Percentiles rank a stretch among this genome's conserved stretches.
These are phyloP conservation scores for Millerozyma miso DNA, from an alignment of 805 yeast genomes.

Conservation along the genomic window DNA sequence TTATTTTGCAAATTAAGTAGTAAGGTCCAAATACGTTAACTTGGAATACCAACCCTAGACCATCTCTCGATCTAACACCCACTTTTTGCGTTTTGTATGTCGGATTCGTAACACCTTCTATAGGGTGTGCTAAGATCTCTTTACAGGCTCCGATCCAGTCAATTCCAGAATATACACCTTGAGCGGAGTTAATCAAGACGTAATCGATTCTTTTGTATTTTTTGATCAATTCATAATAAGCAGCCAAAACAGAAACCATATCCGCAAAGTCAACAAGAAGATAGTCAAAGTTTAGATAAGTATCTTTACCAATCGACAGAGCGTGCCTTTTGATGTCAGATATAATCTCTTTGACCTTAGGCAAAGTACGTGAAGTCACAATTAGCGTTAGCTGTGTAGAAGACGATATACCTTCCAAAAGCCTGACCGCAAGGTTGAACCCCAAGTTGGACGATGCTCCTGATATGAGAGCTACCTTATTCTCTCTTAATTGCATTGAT, in stretches of 20 bases:
- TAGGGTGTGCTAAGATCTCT: conserved; percentile 62
- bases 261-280: conserved; percentile 83
- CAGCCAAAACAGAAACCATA: conserved; percentile 79
- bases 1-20: conserved; percentile 67
- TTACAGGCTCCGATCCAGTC: conserved; percentile 77
- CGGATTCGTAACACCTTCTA: conserved; percentile 84
- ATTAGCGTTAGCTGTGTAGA: conserved; percentile 65
- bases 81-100: conserved; percentile 76
- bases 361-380: conserved; percentile 85
- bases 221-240: conserved; percentile 63
- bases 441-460: conserved; percentile 69
- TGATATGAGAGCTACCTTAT: conserved; percentile 37
- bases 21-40: conserved; percentile 97
- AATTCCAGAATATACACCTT: conserved; percentile 80
- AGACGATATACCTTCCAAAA: conserved; percentile 57
- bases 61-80: conserved; percentile 76
- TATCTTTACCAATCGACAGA: conserved; percentile 36
- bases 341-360: conserved; percentile 76
- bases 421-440: conserved; percentile 74
- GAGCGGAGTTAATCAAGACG: conserved; percentile 84
- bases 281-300: conserved; percentile 79
- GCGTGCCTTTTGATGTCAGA: conserved; percentile 46
- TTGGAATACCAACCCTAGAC: conserved; percentile 83
- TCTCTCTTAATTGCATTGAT: conserved; percentile 9
- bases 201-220: conserved; percentile 69